Evolutionary conservation across 805 yeast species (phyloP), one percentile per base, ranked within the genome.

Genomic region (Yarrowia hollandica): DNA sequence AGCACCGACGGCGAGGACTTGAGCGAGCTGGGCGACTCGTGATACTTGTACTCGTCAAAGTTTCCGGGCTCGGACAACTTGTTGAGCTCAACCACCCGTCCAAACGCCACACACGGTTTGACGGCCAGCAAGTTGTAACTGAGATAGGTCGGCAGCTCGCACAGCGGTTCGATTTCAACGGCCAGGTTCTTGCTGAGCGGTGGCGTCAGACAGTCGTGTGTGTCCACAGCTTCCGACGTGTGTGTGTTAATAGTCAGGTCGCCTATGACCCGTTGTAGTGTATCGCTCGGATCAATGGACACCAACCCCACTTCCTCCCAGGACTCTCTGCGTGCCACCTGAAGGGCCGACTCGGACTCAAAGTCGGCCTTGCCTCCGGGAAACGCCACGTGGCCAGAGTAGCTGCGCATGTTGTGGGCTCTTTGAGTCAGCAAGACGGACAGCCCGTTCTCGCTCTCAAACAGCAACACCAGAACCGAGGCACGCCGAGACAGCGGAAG

Each of bases 311-410:
- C 88, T 69, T 91, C 98, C 68, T 91, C 98, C 60, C 78, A 80
- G 62, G 90, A 83, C 70, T 91, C 98, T 28, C 98, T 75, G 61
- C 95, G 75, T 0, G 96, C 86, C 35, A 86, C 85, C 41, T 80
- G 79, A 78, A 86, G 84, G 60, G 87, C 88, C 65, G 89, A 90
- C 16, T 79, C 74, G 0, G 79, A 82, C 6, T 30, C 65, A 38
- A 64, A 68, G 69, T 91, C 97, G 4, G 96, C 90, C 67, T 86
- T 88, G 8, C 97, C 98, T 2, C 98, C 98, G 4, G 98, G 98
- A 8, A 91, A 75, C 1, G 97, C 89, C 5, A 88, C 87, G 69
- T 91, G 96, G 5, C 97, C 97, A 0, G 94, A 86, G 72, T 90
- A 91, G 57, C 81, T 81, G 50, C 83, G 76, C 65, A 92, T 75